phyloP scores from a whole-genome alignment of 805 yeast genomes.

The Myxozyma sirexii region DNA sequence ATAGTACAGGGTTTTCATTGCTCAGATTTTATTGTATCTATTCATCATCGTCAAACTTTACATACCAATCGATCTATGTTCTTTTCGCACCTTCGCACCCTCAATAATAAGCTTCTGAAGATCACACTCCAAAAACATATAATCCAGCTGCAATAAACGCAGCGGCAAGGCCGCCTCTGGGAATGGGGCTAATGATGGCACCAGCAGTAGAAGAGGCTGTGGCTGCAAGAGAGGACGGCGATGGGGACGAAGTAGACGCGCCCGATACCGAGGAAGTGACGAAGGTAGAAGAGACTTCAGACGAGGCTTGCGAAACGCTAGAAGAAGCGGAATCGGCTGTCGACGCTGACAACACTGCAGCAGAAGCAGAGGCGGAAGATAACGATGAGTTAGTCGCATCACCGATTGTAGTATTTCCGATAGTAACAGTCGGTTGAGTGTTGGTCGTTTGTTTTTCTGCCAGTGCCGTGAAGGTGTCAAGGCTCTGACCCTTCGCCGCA shows the following conservation, averaged over 20 bases:
- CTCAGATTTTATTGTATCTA: too few relatives aligned
- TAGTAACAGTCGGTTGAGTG: conserved; percentile 17
- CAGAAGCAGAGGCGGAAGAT: conserved; percentile 6
- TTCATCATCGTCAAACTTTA: too few relatives aligned
- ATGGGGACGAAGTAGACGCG: conserved; percentile 7
- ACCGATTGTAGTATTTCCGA: conserved; percentile 23
- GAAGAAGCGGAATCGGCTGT: too few relatives aligned
- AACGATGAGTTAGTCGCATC: conserved; percentile 4
- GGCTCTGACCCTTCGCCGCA: conserved; percentile 28
- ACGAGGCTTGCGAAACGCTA: background rate
- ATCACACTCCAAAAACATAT: background rate
- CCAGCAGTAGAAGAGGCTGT: conserved; percentile 19
- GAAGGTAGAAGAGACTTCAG: conserved; percentile 2
- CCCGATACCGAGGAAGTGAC: conserved; percentile 1
- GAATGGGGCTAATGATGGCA: conserved; percentile 5
- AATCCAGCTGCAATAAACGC: conserved; percentile 2
- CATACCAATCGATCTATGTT: too few relatives aligned
- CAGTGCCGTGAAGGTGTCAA: conserved; percentile 19
- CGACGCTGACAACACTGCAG: conserved; percentile 1
- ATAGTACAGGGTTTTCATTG: too few relatives aligned
- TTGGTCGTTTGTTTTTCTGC: conserved; percentile 22
- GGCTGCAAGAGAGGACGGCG: conserved; percentile 15
- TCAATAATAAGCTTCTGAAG: too few relatives aligned
- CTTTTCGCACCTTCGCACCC: too few relatives aligned
- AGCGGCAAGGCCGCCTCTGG: background rate